Percentiles rank a stretch among this genome's conserved stretches.
Evolutionary conservation across 139 green algal species (phyloP).

Genomic region (Tetradesmus obliquus): DNA sequence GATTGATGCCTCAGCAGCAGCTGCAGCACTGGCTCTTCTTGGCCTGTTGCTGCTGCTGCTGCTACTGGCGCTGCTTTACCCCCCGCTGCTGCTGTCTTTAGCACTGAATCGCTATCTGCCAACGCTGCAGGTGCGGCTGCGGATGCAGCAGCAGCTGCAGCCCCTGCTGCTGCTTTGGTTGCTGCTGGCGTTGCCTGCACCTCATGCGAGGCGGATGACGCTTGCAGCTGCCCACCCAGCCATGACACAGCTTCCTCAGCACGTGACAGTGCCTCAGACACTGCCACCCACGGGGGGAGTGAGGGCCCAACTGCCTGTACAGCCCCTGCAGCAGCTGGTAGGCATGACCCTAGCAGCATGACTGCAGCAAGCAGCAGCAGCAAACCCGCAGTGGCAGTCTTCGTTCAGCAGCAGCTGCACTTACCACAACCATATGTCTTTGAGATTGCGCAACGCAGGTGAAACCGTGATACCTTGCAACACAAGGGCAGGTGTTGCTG

Average conservation of each 20-base stretch:
- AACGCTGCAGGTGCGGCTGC: not conserved
- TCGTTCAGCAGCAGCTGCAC: no score
- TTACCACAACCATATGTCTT: no score
- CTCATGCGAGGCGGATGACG: no score
- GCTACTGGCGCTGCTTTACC: not conserved
- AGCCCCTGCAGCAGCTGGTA: not conserved
- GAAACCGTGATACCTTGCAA: no score
- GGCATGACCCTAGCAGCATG: not conserved
- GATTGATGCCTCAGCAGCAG: not conserved
- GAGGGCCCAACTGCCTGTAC: no score
- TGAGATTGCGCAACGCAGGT: no score
- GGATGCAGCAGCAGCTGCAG: not conserved
- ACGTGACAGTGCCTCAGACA: no score
- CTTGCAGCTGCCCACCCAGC: not conserved
- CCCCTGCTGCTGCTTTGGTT: not conserved
- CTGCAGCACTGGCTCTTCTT: not conserved
- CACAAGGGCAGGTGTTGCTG: no score
- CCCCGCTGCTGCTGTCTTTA: no score
- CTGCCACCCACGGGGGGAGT: not conserved
- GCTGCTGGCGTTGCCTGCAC: no score
- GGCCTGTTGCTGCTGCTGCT: not conserved
- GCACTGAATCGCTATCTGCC: not conserved
- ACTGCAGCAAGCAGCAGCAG: not conserved
- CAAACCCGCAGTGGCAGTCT: not conserved
- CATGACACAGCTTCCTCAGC: not conserved